Evolutionary conservation across 257 asterid genomes (phyloP).

Genomic region (Haberlea rhodopensis): DNA sequence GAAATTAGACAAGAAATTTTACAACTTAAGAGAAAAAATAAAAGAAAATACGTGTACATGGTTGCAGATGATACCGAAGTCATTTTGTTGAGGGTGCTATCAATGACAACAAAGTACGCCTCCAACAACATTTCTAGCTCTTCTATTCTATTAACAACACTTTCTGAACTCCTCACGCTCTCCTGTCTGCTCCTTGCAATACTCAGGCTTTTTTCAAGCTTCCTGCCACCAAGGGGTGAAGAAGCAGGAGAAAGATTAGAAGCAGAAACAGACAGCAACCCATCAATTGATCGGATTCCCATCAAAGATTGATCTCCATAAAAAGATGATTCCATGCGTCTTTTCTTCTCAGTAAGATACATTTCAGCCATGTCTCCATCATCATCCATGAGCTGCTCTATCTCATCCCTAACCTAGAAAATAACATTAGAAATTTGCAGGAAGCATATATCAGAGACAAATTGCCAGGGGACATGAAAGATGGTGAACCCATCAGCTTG

Average conservation of each 20-base stretch:
- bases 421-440: constrained; percentile 20
- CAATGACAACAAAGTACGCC: constrained; percentile 98
- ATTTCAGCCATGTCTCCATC: constrained; percentile 99
- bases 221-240: constrained; percentile 86
- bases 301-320: constrained; percentile 80
- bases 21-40: constrained; percentile 17
- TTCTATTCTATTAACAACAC: constrained; percentile 64
- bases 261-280: constrained; percentile 67
- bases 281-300: constrained; percentile 76
- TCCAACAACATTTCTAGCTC: constrained; percentile 98
- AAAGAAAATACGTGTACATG: neutral
- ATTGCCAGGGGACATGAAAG: constrained; percentile 19
- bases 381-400: constrained; percentile 98
- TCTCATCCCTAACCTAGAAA: constrained; percentile 96
- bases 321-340: constrained; percentile 66
- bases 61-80: constrained; percentile 70
- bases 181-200: constrained; percentile 94
- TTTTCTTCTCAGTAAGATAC: constrained; percentile 96
- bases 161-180: constrained; percentile 85
- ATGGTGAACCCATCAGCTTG: constrained; percentile 14
- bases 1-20: constrained; percentile 30
- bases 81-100: constrained; percentile 92
- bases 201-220: constrained; percentile 88
- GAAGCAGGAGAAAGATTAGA: constrained; percentile 96
- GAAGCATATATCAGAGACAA: constrained; percentile 27